Conservation (phyloP, 345 rosid genomes). For the Rubroshorea leprosula region DNA sequence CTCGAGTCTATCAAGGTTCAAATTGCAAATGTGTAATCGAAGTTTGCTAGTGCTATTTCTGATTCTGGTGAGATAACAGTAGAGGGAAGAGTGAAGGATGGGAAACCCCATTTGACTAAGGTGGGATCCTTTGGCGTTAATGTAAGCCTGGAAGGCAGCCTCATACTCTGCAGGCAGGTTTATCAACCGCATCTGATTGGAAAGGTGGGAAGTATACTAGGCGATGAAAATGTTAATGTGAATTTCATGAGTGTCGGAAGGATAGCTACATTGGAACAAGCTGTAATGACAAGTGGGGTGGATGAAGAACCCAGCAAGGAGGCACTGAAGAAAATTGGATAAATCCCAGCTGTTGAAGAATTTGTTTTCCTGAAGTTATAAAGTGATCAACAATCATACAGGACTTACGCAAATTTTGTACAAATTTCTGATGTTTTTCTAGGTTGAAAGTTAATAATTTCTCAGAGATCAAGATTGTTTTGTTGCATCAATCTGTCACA, state of each 20-base stretch:
- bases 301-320: constrained; percentile 59
- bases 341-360: constrained; percentile 48
- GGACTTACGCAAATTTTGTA: neutral
- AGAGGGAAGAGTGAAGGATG: constrained; percentile 69
- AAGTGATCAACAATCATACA: neutral
- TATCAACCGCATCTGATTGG: constrained; percentile 78
- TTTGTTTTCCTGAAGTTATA: constrained; percentile 54
- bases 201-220: constrained; percentile 49
- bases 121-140: constrained; percentile 67
- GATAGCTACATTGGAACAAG: constrained; percentile 49
- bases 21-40: constrained; percentile 64
- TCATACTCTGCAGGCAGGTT: constrained; percentile 58
- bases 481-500: too few species aligned
- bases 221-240: constrained; percentile 63
- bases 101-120: constrained; percentile 51
- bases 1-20: constrained; percentile 56
- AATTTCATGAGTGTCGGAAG: constrained; percentile 65
- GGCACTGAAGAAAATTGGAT: constrained; percentile 45
- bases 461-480: too few species aligned
- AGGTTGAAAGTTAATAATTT: too few species aligned
- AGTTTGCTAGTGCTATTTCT: constrained; percentile 59
- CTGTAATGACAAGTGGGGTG: constrained; percentile 71
- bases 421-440: neutral
- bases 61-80: constrained; percentile 51
- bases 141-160: constrained; percentile 74